Evolutionary conservation across 108 stramenopile genomes (phyloP).

Genomic region (Bacterosira constricta): DNA sequence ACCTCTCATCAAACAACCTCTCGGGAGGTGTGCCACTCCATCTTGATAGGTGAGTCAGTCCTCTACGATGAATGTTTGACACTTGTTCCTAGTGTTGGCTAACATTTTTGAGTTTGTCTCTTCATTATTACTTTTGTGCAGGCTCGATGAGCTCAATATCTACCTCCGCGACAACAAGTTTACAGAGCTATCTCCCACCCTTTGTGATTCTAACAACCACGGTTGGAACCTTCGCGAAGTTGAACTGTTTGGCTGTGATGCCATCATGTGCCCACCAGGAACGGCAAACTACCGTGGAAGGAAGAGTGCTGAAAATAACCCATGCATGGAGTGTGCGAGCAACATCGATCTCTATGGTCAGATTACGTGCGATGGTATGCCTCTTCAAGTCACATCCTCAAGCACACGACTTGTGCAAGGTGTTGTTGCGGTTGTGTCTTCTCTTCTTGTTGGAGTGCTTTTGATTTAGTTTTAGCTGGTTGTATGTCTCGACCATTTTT

Average conservation of each 20-base stretch:
- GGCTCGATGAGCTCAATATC: constrained; percentile 62
- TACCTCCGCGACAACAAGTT: constrained; percentile 75
- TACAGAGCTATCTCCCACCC: constrained; percentile 40
- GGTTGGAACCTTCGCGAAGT: constrained; percentile 74
- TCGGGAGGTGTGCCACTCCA: constrained; percentile 47
- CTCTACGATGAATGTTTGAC: not conserved
- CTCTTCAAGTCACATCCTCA: constrained; percentile 27
- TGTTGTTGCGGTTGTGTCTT: not conserved
- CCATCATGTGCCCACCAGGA: constrained; percentile 70
- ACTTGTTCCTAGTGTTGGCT: not conserved
- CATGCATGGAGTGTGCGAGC: constrained; percentile 35
- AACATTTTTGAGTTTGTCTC: not conserved
- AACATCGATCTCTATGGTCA: constrained; percentile 43
- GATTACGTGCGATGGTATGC: constrained; percentile 39
- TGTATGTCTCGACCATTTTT: no score
- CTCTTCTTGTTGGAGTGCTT: constrained; percentile 10
- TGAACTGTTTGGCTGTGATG: constrained; percentile 69
- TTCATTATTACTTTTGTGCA: not conserved
- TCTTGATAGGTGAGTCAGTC: constrained; percentile 45
- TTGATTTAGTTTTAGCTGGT: not conserved
- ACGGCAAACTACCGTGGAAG: constrained; percentile 53
- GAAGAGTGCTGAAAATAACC: constrained; percentile 23
- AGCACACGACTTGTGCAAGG: not conserved
- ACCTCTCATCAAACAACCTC: constrained; percentile 56
- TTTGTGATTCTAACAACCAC: constrained; percentile 59